Base-by-base conservation (phyloP, 352 stramenopile species). In the Pythium dissimile region DNA sequence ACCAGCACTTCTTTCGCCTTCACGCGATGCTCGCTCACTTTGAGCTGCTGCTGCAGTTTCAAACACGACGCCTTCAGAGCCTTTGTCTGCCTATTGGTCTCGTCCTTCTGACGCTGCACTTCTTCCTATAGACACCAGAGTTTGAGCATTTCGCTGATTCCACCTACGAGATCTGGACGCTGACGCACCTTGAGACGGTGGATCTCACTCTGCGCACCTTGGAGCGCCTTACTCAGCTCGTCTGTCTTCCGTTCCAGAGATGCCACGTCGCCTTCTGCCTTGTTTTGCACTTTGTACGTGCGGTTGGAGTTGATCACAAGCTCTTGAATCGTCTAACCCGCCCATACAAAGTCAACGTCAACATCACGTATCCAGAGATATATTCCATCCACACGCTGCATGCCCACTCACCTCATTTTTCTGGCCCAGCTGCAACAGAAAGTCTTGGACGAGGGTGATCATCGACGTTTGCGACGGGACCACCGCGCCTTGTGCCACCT, bases 1-100 rank as follows among this genome's bases (percentile, higher is more conserved):
- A 93, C 67, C 0, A 92, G 60, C 11, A 86, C 67, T 37, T 96
- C 86, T 52, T 94, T 96, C 3, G 85, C 84, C 59, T 92, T 92
- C 5, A 96, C 86, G 4, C 85, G 76, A 23, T 95, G 86, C 42
- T 96, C 85, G 43, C 82, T 94, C 4, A 92, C 77, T 57, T 92
- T 92, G 1, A 96, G 61, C 55, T 96, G 84, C 46, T 95, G 86
- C 61, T 92, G 74, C 20, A 94, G 64, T 31, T 80, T 80, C 10
- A 85, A 41, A 53, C 64, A 79, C 15, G 85, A 78, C 9, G 66
- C 73, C 49, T 90, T 90, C 15, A 90, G 59, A 26, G 73, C 68
- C 52, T 89, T 92, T 6, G 59, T 52, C 16, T 86, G 64, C 11
- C 64, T 48, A 3, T 92, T 75, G 6, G 69, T 45, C 11, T 64